A percentile compares a stretch with the other conserved stretches of the same genome.
These are phyloP conservation scores for Lactarius trivialis DNA, from an alignment of 768 basidiomycete genomes.

Conservation along the genomic window DNA sequence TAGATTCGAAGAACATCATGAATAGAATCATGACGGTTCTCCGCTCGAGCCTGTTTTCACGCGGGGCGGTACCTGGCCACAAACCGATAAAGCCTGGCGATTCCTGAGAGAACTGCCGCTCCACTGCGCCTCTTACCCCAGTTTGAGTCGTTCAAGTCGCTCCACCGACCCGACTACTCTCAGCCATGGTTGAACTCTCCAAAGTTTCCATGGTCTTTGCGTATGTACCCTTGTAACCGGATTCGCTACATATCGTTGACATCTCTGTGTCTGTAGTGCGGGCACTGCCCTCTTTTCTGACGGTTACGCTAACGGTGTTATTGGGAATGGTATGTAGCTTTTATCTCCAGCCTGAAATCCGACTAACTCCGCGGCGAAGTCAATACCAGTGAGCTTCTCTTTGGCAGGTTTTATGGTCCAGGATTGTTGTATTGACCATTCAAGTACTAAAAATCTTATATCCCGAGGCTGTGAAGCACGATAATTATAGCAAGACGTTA, in stretches of 20 bases:
- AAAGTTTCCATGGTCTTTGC: slow-evolving; percentile 82
- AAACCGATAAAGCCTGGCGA: slow-evolving; percentile 2
- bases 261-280: slow-evolving; percentile 41
- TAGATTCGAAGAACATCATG: background rate
- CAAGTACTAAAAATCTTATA: slow-evolving; percentile 70
- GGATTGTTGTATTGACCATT: slow-evolving; percentile 5
- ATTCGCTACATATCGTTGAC: slow-evolving; percentile 7
- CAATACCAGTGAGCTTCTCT: slow-evolving; percentile 49
- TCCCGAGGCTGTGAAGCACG: slow-evolving; percentile 38
- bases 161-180: background rate
- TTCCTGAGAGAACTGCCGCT: background rate
- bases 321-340: slow-evolving; percentile 59
- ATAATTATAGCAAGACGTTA: slow-evolving; percentile 59
- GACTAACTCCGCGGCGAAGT: slow-evolving; percentile 37
- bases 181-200: slow-evolving; percentile 27
- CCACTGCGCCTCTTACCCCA: background rate
- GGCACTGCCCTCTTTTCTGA: slow-evolving; percentile 87
- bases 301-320: slow-evolving; percentile 81
- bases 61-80: background rate
- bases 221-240: slow-evolving; percentile 36
- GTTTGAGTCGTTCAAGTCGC: background rate
- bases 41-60: background rate
- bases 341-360: background rate
- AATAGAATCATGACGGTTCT: background rate
- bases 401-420: background rate